These are phyloP conservation scores for Thuidium tamariscinum DNA, from an alignment of 225 moss, liverwort and hornwort genomes.

Conservation along the genomic window DNA sequence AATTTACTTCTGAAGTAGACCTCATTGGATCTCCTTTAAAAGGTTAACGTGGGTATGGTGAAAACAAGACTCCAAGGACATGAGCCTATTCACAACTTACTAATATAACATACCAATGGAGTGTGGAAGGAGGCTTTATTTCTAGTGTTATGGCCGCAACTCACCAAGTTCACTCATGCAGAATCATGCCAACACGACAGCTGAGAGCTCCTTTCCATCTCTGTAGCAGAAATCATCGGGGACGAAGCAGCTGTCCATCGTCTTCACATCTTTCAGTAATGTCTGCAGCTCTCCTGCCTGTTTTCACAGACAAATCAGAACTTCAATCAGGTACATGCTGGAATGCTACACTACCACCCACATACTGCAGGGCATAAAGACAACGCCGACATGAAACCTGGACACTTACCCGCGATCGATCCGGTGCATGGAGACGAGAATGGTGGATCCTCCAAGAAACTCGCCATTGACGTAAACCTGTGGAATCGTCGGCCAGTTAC, in stretches of 20 bases:
- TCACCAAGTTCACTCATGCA: background rate
- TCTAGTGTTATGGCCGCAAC: background rate
- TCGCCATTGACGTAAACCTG: conserved; percentile 89
- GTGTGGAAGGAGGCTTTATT: background rate
- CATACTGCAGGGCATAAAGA: background rate
- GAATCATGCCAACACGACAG: no score
- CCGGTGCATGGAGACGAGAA: conserved; percentile 83
- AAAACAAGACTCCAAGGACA: background rate
- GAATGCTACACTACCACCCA: background rate
- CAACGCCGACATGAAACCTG: background rate
- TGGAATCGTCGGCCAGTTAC: conserved; percentile 89
- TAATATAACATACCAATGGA: background rate
- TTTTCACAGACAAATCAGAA: background rate
- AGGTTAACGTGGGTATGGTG: background rate
- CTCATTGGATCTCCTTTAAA: background rate
- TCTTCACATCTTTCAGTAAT: conserved; percentile 38
- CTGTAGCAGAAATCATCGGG: no score
- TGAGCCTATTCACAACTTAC: background rate
- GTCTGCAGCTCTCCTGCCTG: conserved; percentile 42
- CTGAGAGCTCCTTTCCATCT: no score
- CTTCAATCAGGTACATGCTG: background rate
- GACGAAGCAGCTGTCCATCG: background rate
- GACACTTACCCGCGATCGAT: conserved; percentile 34
- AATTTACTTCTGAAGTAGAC: background rate
- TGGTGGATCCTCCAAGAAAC: conserved; percentile 88